phyloP scores from a whole-genome alignment of 257 asterid genomes.

The Voacanga thouarsii region DNA sequence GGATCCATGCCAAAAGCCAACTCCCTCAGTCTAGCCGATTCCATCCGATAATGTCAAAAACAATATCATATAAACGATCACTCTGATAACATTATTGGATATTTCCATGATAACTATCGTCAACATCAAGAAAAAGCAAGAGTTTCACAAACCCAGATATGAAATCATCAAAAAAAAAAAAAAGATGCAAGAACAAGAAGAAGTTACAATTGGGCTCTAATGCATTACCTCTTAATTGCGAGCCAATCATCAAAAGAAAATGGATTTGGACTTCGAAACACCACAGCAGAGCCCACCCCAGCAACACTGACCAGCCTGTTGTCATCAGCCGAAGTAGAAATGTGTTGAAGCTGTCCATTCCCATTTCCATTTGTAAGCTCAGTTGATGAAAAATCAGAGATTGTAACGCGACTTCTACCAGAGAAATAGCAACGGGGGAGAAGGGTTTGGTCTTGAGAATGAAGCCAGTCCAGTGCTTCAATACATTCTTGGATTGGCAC shows the following conservation, averaged over 20 bases:
- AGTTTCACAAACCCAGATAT: not conserved
- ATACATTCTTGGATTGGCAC: conserved; percentile 73
- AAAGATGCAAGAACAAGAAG: not conserved
- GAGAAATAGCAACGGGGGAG: conserved; percentile 94
- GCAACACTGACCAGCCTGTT: conserved; percentile 70
- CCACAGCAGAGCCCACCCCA: conserved; percentile 89
- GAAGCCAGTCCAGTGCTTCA: conserved; percentile 88
- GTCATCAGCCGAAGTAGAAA: conserved; percentile 23
- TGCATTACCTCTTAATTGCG: conserved; percentile 64
- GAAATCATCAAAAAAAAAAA: not conserved
- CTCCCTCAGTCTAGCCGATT: not conserved
- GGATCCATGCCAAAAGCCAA: not conserved
- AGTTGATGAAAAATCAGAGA: conserved; percentile 24
- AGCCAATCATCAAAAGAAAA: conserved; percentile 82
- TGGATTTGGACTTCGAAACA: conserved; percentile 64
- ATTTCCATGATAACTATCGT: not conserved
- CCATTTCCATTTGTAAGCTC: conserved; percentile 24
- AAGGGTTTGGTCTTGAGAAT: conserved; percentile 47
- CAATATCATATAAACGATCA: not conserved
- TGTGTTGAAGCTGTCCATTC: not conserved
- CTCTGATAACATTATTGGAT: not conserved
- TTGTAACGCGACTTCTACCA: conserved; percentile 50
- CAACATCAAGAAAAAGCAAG: not conserved
- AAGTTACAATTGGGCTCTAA: not conserved
- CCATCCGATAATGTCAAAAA: not conserved